Evolutionary conservation across 192 early-diverging fungal genomes (phyloP).

Genomic region (Backusella psychrophila): DNA sequence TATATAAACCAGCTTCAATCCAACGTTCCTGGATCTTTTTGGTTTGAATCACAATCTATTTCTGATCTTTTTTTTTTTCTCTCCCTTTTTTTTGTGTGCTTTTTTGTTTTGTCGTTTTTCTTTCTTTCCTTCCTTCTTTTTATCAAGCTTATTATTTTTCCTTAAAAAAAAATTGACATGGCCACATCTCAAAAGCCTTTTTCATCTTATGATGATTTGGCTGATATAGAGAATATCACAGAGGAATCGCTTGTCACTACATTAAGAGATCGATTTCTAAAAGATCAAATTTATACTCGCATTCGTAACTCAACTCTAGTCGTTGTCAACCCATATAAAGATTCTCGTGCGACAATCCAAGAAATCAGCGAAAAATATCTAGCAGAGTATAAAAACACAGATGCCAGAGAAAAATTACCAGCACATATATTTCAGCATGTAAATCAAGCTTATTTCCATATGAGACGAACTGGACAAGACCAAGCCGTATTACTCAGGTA

Average conservation of each 20-base stretch:
- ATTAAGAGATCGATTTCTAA: slow-evolving; percentile 52
- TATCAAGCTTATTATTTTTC: neutral
- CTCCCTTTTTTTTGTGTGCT: neutral
- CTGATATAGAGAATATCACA: slow-evolving; percentile 17
- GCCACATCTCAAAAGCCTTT: neutral
- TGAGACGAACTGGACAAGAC: slow-evolving; percentile 83
- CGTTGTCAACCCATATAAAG: slow-evolving; percentile 65
- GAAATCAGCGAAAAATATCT: slow-evolving; percentile 71
- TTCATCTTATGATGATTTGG: slow-evolving; percentile 15
- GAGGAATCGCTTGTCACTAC: slow-evolving; percentile 41
- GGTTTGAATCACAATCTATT: slow-evolving; percentile 7
- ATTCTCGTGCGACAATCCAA: slow-evolving; percentile 52
- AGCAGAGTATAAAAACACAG: slow-evolving; percentile 65
- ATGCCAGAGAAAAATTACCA: slow-evolving; percentile 41
- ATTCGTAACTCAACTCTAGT: slow-evolving; percentile 68
- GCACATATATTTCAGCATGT: slow-evolving; percentile 89
- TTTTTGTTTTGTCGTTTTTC: neutral
- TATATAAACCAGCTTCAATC: neutral
- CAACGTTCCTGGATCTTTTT: slow-evolving; percentile 10
- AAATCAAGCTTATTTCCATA: slow-evolving; percentile 83
- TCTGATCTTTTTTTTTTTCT: neutral
- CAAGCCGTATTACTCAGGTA: slow-evolving; percentile 91
- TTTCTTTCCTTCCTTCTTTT: neutral
- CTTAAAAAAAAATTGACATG: neutral
- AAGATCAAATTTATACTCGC: slow-evolving; percentile 63